Evolutionary conservation across 2,329 filamentous ascomycete genomes (phyloP).

Genomic region (Alternaria gaisen): DNA sequence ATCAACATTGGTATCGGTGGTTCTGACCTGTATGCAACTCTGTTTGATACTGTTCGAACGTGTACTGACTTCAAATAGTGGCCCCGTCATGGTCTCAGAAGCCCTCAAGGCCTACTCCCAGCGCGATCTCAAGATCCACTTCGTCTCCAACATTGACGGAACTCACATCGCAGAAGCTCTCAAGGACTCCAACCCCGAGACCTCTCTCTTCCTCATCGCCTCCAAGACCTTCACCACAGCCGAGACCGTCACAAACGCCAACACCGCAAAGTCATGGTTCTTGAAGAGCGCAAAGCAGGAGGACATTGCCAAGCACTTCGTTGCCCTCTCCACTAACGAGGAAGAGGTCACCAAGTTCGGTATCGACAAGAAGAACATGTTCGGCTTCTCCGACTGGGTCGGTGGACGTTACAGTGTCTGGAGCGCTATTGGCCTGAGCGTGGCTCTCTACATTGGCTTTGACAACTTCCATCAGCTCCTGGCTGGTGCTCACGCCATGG

Average conservation of each 20-base stretch:
- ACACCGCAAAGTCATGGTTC: conserved; percentile 97
- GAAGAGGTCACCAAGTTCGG: conserved; percentile 96
- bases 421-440: conserved; percentile 96
- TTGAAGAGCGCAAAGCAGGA: conserved; percentile 81
- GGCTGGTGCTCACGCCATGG: conserved; percentile 93
- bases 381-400: conserved; percentile 98
- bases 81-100: conserved; percentile 98
- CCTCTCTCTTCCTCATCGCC: conserved; percentile 96
- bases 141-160: conserved; percentile 99
- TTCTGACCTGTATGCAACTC: conserved; percentile 85
- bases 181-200: conserved; percentile 88
- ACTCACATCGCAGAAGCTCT: conserved; percentile 97
- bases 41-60: not conserved
- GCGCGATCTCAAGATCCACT: conserved; percentile 87
- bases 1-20: conserved; percentile 98
- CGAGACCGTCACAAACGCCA: conserved; percentile 96
- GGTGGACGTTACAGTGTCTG: conserved; percentile 98
- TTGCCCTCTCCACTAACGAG: conserved; percentile 96
- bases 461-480: conserved; percentile 99
- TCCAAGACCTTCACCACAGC: conserved; percentile 99
- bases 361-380: conserved; percentile 99
- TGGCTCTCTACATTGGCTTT: conserved; percentile 92
- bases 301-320: conserved; percentile 96
- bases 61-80: conserved; percentile 59
- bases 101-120: conserved; percentile 94